Evolutionary conservation across 164 flowering plant genomes (phyloP).

Genomic region (Berberis vulgaris): DNA sequence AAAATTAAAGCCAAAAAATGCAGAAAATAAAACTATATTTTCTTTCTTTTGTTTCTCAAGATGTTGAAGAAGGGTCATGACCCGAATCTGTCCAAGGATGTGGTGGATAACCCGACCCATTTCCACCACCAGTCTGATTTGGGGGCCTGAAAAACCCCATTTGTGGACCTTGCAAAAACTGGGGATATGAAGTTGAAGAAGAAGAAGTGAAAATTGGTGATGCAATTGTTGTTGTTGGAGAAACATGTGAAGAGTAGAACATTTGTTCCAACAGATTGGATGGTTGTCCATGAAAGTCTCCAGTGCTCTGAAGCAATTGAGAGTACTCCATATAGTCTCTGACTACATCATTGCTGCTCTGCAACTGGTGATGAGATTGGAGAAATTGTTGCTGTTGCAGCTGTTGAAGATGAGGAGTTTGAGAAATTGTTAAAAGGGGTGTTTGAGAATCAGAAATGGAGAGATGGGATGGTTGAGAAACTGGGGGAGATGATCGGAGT

Average conservation of each 20-base stretch:
- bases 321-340: too few relatives aligned
- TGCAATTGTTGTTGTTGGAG: constrained; percentile 7
- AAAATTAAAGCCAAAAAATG: too few relatives aligned
- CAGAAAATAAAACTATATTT: too few relatives aligned
- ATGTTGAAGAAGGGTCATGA: constrained; percentile 21
- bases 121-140: constrained; percentile 13
- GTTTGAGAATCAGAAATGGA: constrained; percentile 17
- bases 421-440: constrained; percentile 15
- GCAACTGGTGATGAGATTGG: constrained; percentile 8
- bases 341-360: not conserved
- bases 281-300: constrained; percentile 17
- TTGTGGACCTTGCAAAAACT: constrained; percentile 14
- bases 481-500: constrained; percentile 10
- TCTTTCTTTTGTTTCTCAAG: not conserved
- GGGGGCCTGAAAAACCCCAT: constrained; percentile 20
- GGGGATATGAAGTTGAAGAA: constrained; percentile 18
- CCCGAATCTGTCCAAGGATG: constrained; percentile 29
- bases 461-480: constrained; percentile 17
- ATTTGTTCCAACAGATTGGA: constrained; percentile 24
- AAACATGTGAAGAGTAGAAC: constrained; percentile 14
- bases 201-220: constrained; percentile 10
- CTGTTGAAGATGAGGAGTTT: not conserved
- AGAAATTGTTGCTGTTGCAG: constrained; percentile 1
- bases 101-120: constrained; percentile 16
- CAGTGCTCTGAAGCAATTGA: constrained; percentile 15